Percentiles rank a stretch among this genome's conserved stretches.
These are phyloP conservation scores for Talaromyces stipitatus DNA, from an alignment of 495 filamentous ascomycete genomes.

Conservation along the genomic window DNA sequence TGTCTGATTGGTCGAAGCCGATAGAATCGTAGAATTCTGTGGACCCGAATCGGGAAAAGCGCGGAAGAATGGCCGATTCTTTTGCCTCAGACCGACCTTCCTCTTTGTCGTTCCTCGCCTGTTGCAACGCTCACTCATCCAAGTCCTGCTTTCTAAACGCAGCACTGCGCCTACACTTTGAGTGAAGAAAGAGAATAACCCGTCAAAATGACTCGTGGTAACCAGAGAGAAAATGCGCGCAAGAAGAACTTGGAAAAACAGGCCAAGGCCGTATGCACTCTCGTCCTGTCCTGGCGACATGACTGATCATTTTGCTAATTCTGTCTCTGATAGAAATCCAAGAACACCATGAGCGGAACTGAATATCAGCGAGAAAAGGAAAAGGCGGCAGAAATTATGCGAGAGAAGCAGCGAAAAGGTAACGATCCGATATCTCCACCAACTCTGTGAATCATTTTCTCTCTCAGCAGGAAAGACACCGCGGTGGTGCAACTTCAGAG, in stretches of 20 bases:
- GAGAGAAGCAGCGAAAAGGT: conserved; percentile 84
- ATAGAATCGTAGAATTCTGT: background rate
- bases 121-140: background rate
- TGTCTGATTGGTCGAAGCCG: conserved; percentile 1
- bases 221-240: conserved; percentile 85
- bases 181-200: background rate
- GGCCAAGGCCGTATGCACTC: conserved; percentile 40
- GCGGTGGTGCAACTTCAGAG: background rate
- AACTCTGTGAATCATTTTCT: conserved; percentile 1
- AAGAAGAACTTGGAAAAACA: conserved; percentile 69
- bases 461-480: background rate
- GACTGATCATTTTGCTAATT: background rate
- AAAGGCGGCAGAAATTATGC: conserved; percentile 73
- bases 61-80: background rate
- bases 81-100: background rate
- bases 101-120: background rate
- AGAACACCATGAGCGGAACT: conserved; percentile 51
- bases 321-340: conserved; percentile 49
- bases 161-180: background rate
- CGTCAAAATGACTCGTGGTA: conserved; percentile 75
- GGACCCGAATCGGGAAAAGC: background rate
- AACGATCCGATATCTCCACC: conserved; percentile 10
- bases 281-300: conserved; percentile 8
- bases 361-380: conserved; percentile 71
- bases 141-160: background rate